Conservation (phyloP, 306 rosid species). For the Sicyos edulis region DNA sequence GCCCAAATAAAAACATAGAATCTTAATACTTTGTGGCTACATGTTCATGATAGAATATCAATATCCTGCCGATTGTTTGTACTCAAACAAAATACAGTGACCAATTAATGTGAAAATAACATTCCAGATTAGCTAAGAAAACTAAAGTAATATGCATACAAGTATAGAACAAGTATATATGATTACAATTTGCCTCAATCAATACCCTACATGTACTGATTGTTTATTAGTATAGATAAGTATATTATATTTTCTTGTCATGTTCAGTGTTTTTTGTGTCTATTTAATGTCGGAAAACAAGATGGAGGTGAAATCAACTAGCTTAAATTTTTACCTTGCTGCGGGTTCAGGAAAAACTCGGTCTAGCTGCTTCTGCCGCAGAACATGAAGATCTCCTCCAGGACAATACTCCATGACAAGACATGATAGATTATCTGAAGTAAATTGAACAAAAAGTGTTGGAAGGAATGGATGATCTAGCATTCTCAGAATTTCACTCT, state of each 20-base stretch:
- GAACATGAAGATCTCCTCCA: slow-evolving; percentile 98
- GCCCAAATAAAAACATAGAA: too few species aligned
- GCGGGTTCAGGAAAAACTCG: slow-evolving; percentile 74
- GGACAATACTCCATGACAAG: slow-evolving; percentile 97
- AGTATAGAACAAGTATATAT: too few species aligned
- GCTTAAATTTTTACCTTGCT: slow-evolving; percentile 52
- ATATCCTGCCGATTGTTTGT: neutral
- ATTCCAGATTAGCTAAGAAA: neutral
- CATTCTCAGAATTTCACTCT: slow-evolving; percentile 86
- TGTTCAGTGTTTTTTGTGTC: too few species aligned
- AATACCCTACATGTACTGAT: too few species aligned
- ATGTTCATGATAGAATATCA: neutral
- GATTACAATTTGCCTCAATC: neutral
- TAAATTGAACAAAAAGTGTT: slow-evolving; percentile 75
- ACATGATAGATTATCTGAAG: slow-evolving; percentile 91
- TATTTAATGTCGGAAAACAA: neutral
- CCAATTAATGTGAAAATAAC: neutral
- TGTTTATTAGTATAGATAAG: too few species aligned
- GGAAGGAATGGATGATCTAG: slow-evolving; percentile 99
- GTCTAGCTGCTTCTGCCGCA: slow-evolving; percentile 79
- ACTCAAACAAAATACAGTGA: neutral
- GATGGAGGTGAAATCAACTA: slow-evolving; percentile 5
- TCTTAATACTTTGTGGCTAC: neutral
- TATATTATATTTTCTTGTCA: neutral
- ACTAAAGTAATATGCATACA: neutral